A percentile compares a stretch with the other conserved stretches of the same genome.
Conservation (phyloP, 768 basidiomycete species). For the Phylloporus sp. region DNA sequence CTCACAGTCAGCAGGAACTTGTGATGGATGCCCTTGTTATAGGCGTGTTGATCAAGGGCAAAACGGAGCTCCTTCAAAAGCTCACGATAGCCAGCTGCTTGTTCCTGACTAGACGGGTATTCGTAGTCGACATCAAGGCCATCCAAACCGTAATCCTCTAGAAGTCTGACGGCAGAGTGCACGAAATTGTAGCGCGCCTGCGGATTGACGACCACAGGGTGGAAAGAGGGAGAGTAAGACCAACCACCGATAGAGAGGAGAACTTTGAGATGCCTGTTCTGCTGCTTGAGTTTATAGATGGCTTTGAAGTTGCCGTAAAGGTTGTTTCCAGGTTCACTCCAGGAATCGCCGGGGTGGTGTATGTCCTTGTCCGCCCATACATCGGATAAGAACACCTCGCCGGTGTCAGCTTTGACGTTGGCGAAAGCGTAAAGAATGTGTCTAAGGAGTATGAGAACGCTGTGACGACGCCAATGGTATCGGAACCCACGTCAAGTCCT, state of each 20-base stretch:
- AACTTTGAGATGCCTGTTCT: slow-evolving; percentile 74
- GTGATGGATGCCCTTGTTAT: slow-evolving; percentile 55
- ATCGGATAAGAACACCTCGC: slow-evolving; percentile 87
- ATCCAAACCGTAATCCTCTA: slow-evolving; percentile 92
- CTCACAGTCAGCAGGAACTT: slow-evolving; percentile 74
- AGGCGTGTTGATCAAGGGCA: slow-evolving; percentile 73
- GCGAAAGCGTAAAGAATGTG: slow-evolving; percentile 95
- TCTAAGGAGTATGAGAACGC: slow-evolving; percentile 34
- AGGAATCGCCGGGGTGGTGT: slow-evolving; percentile 91
- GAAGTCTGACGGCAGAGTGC: slow-evolving; percentile 66
- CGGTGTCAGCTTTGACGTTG: slow-evolving; percentile 76
- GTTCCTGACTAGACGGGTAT: slow-evolving; percentile 74
- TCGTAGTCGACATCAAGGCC: slow-evolving; percentile 93
- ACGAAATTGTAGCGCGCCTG: slow-evolving; percentile 72
- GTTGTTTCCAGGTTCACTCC: slow-evolving; percentile 89
- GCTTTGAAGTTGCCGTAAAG: slow-evolving; percentile 96
- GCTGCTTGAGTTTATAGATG: slow-evolving; percentile 86
- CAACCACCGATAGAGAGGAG: slow-evolving; percentile 93
- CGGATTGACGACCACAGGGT: slow-evolving; percentile 70
- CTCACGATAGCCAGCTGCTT: slow-evolving; percentile 82
- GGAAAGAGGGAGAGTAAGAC: slow-evolving; percentile 88
- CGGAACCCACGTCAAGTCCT: slow-evolving; percentile 76
- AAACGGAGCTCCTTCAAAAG: slow-evolving; percentile 71
- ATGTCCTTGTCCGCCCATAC: slow-evolving; percentile 96
- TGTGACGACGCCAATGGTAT: neutral